Conservation (phyloP, 163 green algal genomes). For the Scenedesmus sp. region DNA sequence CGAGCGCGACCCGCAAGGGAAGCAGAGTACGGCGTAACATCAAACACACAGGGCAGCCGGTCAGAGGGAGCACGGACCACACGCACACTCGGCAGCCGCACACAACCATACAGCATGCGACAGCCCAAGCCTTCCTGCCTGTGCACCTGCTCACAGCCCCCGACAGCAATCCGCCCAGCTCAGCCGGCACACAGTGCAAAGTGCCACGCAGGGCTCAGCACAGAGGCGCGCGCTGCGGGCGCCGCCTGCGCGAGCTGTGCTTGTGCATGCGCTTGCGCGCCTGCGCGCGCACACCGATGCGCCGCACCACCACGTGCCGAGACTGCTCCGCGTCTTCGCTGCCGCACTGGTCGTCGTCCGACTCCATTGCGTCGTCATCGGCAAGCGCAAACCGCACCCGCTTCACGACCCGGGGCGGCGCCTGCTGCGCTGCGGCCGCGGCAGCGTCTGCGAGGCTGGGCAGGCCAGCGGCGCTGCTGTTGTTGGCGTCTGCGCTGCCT, state of each 20-base stretch:
- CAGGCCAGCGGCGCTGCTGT: neutral
- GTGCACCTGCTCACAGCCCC: neutral
- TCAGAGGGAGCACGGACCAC: neutral
- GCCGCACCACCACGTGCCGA: neutral
- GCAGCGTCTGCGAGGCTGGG: neutral
- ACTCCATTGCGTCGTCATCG: neutral
- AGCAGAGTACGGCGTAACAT: neutral
- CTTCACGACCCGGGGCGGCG: conserved; percentile 2
- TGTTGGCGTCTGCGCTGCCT: conserved; percentile 20
- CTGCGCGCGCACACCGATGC: neutral
- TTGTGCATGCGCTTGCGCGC: conserved; percentile 49
- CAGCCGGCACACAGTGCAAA: neutral
- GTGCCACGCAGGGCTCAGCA: neutral
- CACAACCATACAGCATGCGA: neutral
- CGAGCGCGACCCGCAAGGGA: neutral
- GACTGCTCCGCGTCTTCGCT: neutral
- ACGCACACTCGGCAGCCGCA: neutral
- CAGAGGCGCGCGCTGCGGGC: conserved; percentile 31
- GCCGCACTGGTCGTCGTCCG: neutral
- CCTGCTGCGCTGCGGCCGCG: conserved; percentile 15
- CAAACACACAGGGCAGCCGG: neutral
- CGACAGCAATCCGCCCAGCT: neutral
- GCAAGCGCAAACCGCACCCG: conserved; percentile 10
- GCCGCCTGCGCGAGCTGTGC: neutral
- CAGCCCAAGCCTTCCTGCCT: neutral